Percentiles rank a stretch among this genome's conserved stretches.
phyloP scores from a whole-genome alignment of 805 yeast species.

The Tetrapisispora phaffii region DNA sequence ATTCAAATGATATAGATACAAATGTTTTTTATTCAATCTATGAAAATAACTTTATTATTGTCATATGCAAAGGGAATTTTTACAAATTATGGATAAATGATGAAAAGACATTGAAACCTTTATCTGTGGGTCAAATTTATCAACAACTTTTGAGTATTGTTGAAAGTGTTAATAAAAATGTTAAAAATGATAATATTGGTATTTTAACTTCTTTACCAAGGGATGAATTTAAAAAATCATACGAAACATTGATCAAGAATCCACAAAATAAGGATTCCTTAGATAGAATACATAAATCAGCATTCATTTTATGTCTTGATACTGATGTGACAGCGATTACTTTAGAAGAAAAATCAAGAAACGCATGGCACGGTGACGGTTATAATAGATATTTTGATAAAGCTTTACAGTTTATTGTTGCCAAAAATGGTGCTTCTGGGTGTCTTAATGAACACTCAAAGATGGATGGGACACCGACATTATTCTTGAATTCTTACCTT shows the following conservation, averaged over 20 bases:
- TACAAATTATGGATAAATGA: conserved; percentile 64
- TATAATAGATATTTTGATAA: conserved; percentile 85
- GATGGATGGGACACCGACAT: conserved; percentile 97
- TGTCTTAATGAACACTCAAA: conserved; percentile 93
- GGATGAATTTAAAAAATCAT: conserved; percentile 63
- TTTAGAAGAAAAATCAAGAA: conserved; percentile 71
- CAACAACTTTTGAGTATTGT: conserved; percentile 51
- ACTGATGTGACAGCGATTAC: conserved; percentile 54
- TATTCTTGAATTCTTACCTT: conserved; percentile 72
- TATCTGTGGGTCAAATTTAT: conserved; percentile 42
- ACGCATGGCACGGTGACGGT: conserved; percentile 95
- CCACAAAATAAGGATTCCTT: conserved; percentile 55
- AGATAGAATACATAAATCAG: conserved; percentile 60
- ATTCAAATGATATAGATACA: conserved; percentile 42
- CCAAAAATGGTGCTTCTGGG: conserved; percentile 80
- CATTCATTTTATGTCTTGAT: conserved; percentile 77
- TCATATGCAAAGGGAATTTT: conserved; percentile 66
- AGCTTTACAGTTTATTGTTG: conserved; percentile 74
- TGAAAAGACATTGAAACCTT: conserved; percentile 23
- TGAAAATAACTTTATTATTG: conserved; percentile 58
- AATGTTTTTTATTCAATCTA: conserved; percentile 41
- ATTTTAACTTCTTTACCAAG: conserved; percentile 75
- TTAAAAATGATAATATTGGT: conserved; percentile 47
- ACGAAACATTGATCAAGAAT: conserved; percentile 45
- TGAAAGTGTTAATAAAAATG: conserved; percentile 22